Evolutionary conservation across 331 rosid genomes (phyloP).

Genomic region (Telfairia occidentalis): DNA sequence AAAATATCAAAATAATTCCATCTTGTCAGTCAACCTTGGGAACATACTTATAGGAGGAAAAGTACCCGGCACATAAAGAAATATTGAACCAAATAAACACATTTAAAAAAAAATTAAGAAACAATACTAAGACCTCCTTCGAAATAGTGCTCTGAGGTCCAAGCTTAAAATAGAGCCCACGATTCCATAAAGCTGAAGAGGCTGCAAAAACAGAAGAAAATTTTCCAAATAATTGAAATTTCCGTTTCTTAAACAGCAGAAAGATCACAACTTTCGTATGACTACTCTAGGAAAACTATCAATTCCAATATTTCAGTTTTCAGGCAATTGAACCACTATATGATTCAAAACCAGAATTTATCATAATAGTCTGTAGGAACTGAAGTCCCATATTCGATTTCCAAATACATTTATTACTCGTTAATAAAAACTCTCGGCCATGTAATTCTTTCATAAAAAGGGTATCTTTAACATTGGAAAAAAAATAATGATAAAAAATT

Average conservation of each 20-base stretch:
- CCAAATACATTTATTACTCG: background rate
- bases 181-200: conserved; percentile 48
- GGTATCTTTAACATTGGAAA: background rate
- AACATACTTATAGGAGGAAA: background rate
- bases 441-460: background rate
- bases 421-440: background rate
- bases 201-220: conserved; percentile 42
- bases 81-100: background rate
- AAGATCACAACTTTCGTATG: background rate
- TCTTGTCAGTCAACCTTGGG: background rate
- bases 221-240: conserved; percentile 5
- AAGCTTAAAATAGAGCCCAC: conserved; percentile 54
- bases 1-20: background rate
- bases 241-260: background rate
- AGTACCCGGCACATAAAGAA: background rate
- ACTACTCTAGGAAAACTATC: background rate
- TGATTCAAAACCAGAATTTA: background rate
- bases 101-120: background rate
- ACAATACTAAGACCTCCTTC: conserved; percentile 49
- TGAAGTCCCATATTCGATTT: background rate
- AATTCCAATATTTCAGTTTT: background rate
- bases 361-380: background rate
- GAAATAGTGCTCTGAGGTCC: conserved; percentile 40
- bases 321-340: background rate
- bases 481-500: background rate